Base-by-base conservation (phyloP, 768 basidiomycete species). In the Lactifluus pinguis region DNA sequence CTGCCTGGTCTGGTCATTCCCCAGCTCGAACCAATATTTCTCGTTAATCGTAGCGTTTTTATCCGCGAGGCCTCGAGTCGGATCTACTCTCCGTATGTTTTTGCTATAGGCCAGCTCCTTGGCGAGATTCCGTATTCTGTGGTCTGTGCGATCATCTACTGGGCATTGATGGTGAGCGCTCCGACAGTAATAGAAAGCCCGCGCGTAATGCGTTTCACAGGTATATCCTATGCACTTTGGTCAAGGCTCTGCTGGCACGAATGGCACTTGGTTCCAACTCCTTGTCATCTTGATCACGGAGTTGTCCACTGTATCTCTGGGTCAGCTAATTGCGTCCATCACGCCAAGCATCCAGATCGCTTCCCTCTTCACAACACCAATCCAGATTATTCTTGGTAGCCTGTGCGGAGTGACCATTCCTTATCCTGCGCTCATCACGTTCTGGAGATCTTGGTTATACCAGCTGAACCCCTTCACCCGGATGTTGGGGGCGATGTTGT, bases 341-440 rank as follows among this genome's bases (percentile, higher is more conserved):
- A 83, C 85, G 1, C 90, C 92, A 0, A 83, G 84, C 55, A 80
- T 93, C 56, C 84, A 65, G 50, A 79, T 76, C 47, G 89, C 90
- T 8, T 86, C 87, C 7, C 74, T 92, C 57, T 87, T 85, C 75
- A 92, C 89, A 69, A 86, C 90, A 1, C 86, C 89, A 77, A 62
- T 91, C 47, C 74, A 78, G 25, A 70, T 86, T 34, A 74, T 86
- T 45, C 80, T 91, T 49, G 72, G 79, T 5, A 80, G 85, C 30
- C 89, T 92, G 79, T 89, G 88, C 67, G 91, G 92, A 69, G 88
- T 92, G 11, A 86, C 87, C 1, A 81, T 91, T 57, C 87, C 88
- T 0, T 85, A 81, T 60, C 81, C 84, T 0, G 76, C 78, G 2
- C 73, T 92, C 71, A 76, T 77, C n/a, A 70, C 70, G 32, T 91